Evolutionary conservation across 257 asterid genomes (phyloP).

Genomic region (Nicotiana tabacum): DNA sequence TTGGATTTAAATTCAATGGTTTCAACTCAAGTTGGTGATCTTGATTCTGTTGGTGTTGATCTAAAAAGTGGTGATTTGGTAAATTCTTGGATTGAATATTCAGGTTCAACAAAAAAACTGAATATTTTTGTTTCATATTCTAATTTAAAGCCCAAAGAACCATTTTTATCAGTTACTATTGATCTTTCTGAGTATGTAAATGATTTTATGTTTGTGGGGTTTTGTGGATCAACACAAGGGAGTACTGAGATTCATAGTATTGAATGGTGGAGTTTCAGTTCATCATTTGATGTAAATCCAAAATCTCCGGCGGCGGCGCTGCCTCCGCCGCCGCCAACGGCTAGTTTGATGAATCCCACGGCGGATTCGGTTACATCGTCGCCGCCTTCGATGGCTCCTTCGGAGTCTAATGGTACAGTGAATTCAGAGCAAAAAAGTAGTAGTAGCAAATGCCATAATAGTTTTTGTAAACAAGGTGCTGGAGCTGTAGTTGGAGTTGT

Average conservation of each 20-base stretch:
- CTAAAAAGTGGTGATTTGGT: conserved; percentile 78
- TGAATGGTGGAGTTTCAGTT: conserved; percentile 79
- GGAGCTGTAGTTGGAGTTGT: conserved; percentile 78
- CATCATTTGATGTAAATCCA: conserved; percentile 49
- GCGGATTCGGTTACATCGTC: conserved; percentile 31
- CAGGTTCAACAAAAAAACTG: conserved; percentile 42
- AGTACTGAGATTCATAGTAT: conserved; percentile 69
- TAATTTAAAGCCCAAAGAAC: conserved; percentile 56
- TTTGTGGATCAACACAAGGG: conserved; percentile 82
- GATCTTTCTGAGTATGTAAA: conserved; percentile 43
- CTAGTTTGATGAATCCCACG: conserved; percentile 47
- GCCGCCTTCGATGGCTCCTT: conserved; percentile 28
- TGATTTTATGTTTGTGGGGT: conserved; percentile 72
- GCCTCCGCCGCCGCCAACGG: conserved; percentile 41
- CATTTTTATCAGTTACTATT: conserved; percentile 38
- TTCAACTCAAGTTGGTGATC: conserved; percentile 43
- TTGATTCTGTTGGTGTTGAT: conserved; percentile 48
- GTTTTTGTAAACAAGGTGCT: conserved; percentile 49
- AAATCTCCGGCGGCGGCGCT: conserved; percentile 45
- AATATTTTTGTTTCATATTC: conserved; percentile 57
- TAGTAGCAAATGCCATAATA: conserved; percentile 38
- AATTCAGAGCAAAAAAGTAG: conserved; percentile 20
- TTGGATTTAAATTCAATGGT: conserved; percentile 70
- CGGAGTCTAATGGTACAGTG: conserved; percentile 9
- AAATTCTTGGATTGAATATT: conserved; percentile 72